Percentiles rank a stretch among this genome's conserved stretches.
phyloP scores from a whole-genome alignment of 1,139 yeast genomes.

The Sporopachydermia cereana region DNA sequence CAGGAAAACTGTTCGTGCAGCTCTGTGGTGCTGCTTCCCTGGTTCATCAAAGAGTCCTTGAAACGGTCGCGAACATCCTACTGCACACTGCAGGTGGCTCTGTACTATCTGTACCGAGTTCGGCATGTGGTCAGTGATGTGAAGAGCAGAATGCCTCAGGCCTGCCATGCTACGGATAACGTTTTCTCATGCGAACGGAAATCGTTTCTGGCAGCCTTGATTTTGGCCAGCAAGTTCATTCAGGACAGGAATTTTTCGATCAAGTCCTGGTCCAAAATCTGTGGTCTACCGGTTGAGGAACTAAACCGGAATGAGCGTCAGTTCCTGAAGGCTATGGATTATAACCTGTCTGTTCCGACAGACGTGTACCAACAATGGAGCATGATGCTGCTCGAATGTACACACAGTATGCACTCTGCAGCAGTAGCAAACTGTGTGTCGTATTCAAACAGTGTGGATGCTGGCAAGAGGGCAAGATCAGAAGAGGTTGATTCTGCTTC shows the following conservation, averaged over 20 bases:
- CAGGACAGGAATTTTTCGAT: conserved; percentile 65
- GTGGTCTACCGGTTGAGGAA: conserved; percentile 44
- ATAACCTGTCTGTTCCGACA: conserved; percentile 41
- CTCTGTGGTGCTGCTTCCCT: conserved; percentile 22
- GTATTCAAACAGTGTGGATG: background rate
- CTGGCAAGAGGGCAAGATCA: background rate
- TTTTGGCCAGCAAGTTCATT: conserved; percentile 58
- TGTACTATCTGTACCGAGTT: conserved; percentile 48
- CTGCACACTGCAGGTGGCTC: conserved; percentile 52
- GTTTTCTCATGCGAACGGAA: conserved; percentile 44
- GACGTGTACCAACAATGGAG: conserved; percentile 43
- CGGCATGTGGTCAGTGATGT: conserved; percentile 17
- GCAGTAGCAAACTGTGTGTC: no score
- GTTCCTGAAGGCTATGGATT: conserved; percentile 43
- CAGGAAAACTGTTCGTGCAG: background rate
- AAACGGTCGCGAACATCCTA: conserved; percentile 58
- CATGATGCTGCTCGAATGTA: conserved; percentile 19
- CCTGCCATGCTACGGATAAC: conserved; percentile 5
- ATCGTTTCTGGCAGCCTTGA: conserved; percentile 52
- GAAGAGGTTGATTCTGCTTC: no score
- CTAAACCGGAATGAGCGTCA: conserved; percentile 42
- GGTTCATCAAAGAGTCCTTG: conserved; percentile 51
- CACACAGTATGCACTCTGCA: conserved; percentile 4
- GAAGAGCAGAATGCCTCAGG: conserved; percentile 11
- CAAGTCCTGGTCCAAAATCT: conserved; percentile 65